Percentiles rank a stretch among this genome's conserved stretches.
Evolutionary conservation across 352 stramenopile species (phyloP).

Genomic region (Lagenidium giganteum): DNA sequence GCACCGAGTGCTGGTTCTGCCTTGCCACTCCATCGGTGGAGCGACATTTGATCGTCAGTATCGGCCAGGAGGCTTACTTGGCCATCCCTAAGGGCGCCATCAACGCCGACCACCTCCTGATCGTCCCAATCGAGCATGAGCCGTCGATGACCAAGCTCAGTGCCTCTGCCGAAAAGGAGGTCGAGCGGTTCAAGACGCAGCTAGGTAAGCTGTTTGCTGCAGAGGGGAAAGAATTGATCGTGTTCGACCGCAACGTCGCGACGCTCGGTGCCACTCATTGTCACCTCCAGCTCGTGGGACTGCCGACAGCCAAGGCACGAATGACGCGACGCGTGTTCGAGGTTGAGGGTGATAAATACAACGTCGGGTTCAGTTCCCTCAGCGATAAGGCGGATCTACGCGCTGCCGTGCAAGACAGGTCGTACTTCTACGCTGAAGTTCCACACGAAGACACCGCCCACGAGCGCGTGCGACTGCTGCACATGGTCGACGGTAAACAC

Average conservation of each 20-base stretch:
- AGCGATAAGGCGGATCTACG: constrained; percentile 20
- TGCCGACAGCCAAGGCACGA: constrained; percentile 30
- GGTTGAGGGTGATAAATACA: constrained; percentile 46
- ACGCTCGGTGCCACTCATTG: constrained; percentile 55
- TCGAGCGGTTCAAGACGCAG: constrained; percentile 48
- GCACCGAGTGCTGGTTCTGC: constrained; percentile 72
- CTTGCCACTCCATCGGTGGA: constrained; percentile 58
- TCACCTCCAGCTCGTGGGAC: constrained; percentile 53
- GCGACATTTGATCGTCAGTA: constrained; percentile 67
- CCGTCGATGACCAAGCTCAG: constrained; percentile 34
- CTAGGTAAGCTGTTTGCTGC: constrained; percentile 43
- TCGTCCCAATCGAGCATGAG: constrained; percentile 64
- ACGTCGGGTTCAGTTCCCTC: constrained; percentile 41
- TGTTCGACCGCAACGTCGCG: constrained; percentile 60
- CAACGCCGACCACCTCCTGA: constrained; percentile 52
- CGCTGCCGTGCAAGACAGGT: constrained; percentile 19
- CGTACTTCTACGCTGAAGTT: constrained; percentile 51
- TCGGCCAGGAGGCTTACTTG: constrained; percentile 58
- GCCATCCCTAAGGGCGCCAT: constrained; percentile 66
- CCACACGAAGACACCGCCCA: constrained; percentile 25
- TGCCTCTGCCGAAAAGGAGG: constrained; percentile 30
- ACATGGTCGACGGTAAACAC: constrained; percentile 54
- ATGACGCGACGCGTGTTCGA: constrained; percentile 34
- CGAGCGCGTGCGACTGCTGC: constrained; percentile 32
- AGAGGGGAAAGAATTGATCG: constrained; percentile 52